Evolutionary conservation across 2,329 filamentous ascomycete genomes (phyloP).

Genomic region (Aspergillus amoenus): DNA sequence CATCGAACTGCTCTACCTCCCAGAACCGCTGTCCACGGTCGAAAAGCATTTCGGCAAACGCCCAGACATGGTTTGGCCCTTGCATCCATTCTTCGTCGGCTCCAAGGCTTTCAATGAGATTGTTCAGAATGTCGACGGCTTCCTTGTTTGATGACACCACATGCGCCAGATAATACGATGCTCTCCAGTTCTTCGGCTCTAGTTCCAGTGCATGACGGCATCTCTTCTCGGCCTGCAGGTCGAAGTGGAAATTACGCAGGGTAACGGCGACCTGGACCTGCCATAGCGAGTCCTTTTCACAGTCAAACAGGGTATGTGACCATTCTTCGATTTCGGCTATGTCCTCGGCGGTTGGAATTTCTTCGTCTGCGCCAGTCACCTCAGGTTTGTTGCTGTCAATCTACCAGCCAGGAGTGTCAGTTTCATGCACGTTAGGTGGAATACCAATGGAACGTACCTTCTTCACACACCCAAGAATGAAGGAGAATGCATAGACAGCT

Average conservation of each 20-base stretch:
- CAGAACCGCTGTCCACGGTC: conserved; percentile 17
- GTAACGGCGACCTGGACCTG: conserved; percentile 25
- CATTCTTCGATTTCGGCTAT: conserved; percentile 17
- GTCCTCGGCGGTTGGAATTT: conserved; percentile 2
- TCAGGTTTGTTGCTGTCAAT: background rate
- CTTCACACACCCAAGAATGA: conserved; percentile 12
- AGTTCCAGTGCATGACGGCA: conserved; percentile 20
- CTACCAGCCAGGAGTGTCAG: background rate
- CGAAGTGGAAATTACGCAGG: conserved; percentile 14
- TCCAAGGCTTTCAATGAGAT: conserved; percentile 4
- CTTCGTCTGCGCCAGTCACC: background rate
- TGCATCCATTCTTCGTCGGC: conserved; percentile 14
- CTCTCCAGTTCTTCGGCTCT: conserved; percentile 22
- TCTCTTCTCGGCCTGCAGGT: conserved; percentile 18
- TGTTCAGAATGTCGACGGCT: conserved; percentile 15
- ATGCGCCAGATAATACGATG: conserved; percentile 20
- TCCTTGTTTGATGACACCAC: conserved; percentile 16
- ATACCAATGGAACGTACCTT: conserved; percentile 11
- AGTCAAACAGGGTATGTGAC: conserved; percentile 4
- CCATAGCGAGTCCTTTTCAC: conserved; percentile 17
- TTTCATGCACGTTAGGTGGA: background rate
- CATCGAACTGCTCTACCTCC: conserved; percentile 7
- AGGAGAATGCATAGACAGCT: conserved; percentile 15
- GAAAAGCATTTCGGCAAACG: conserved; percentile 17
- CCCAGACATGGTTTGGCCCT: background rate